Percentiles rank a stretch among this genome's conserved stretches.
phyloP scores from a whole-genome alignment of 192 early-diverging fungal species.

The Lobulomyces angularis region DNA sequence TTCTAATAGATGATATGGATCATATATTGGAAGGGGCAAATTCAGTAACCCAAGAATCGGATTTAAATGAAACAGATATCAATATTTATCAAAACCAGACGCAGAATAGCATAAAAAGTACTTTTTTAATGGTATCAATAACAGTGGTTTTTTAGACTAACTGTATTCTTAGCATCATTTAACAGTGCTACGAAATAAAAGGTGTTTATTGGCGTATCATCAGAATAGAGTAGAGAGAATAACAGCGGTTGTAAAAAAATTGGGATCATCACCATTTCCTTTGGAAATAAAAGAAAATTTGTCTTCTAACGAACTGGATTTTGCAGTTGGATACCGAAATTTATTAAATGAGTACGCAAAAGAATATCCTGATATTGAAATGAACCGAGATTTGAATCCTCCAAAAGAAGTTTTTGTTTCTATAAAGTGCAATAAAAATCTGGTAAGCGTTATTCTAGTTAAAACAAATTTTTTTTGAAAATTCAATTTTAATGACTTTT shows the following conservation, averaged over 20 bases:
- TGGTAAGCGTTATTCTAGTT: no score
- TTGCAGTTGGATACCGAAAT: slow-evolving; percentile 48
- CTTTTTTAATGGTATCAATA: slow-evolving; percentile 16
- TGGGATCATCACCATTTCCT: slow-evolving; percentile 37
- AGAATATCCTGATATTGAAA: slow-evolving; percentile 53
- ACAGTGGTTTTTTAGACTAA: not conserved
- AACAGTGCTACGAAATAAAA: slow-evolving; percentile 65
- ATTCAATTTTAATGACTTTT: no score
- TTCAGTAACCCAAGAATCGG: not conserved
- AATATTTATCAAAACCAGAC: slow-evolving; percentile 1
- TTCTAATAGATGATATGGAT: no score
- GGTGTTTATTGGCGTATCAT: slow-evolving; percentile 82
- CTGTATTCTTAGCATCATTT: slow-evolving; percentile 43
- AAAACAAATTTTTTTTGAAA: no score
- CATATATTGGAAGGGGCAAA: no score
- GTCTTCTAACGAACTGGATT: slow-evolving; percentile 46
- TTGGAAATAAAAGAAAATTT: slow-evolving; percentile 19
- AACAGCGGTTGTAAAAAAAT: slow-evolving; percentile 53
- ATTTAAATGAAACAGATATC: not conserved
- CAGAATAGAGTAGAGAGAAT: slow-evolving; percentile 54
- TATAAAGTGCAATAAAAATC: slow-evolving; percentile 77
- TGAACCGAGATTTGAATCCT: slow-evolving; percentile 64
- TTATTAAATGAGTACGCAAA: slow-evolving; percentile 59
- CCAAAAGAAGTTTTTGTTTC: slow-evolving; percentile 88
- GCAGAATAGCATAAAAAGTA: not conserved